Percentiles rank a stretch among this genome's conserved stretches.
phyloP scores from a whole-genome alignment of 1,139 yeast genomes.

The Diutina scorzettiae region DNA sequence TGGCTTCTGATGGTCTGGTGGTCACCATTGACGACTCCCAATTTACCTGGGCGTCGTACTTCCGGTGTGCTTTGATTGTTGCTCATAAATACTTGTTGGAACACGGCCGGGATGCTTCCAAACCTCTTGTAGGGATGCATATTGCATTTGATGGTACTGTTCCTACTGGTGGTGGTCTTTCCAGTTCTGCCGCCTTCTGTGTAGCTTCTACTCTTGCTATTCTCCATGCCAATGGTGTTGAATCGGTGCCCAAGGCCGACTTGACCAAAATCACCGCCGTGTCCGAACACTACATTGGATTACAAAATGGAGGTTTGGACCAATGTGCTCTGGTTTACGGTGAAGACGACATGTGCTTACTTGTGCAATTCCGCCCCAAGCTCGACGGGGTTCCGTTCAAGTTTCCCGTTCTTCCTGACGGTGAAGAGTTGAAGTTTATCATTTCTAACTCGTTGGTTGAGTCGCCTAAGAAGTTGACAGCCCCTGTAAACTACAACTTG shows the following conservation, averaged over 20 bases:
- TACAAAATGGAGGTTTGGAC: constrained; percentile 72
- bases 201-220: constrained; percentile 54
- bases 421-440: constrained; percentile 37
- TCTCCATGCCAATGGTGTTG: constrained; percentile 40
- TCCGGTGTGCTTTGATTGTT: constrained; percentile 54
- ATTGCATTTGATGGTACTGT: constrained; percentile 53
- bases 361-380: constrained; percentile 51
- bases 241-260: constrained; percentile 33
- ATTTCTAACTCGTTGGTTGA: constrained; percentile 53
- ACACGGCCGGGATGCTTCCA: constrained; percentile 8
- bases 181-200: constrained; percentile 65
- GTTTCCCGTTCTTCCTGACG: constrained; percentile 32
- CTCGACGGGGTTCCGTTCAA: constrained; percentile 44
- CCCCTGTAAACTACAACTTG: constrained; percentile 56
- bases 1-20: constrained; percentile 30
- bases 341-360: constrained; percentile 45
- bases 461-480: constrained; percentile 59
- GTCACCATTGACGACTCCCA: constrained; percentile 36
- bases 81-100: constrained; percentile 41
- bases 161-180: constrained; percentile 64
- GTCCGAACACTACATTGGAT: constrained; percentile 64
- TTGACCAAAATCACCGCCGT: constrained; percentile 53
- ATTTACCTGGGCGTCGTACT: constrained; percentile 56
- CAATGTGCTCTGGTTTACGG: constrained; percentile 67
- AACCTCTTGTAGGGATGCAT: constrained; percentile 32